phyloP scores from a whole-genome alignment of 495 filamentous ascomycete species.

The Cercophora newfieldiana region DNA sequence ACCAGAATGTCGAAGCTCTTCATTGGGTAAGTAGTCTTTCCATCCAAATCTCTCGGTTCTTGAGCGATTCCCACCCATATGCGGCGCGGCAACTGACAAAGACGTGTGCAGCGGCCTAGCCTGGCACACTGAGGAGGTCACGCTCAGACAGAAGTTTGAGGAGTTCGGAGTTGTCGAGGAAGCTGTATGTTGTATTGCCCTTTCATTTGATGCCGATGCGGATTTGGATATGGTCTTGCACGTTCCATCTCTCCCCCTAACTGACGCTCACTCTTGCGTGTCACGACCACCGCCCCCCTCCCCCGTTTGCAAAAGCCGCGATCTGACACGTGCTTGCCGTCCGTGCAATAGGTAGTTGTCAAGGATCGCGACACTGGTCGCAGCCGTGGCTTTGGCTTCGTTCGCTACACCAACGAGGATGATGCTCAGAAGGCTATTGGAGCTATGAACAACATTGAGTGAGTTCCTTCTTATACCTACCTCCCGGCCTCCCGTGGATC shows the following conservation, averaged over 20 bases:
- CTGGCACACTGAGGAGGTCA: conserved; percentile 91
- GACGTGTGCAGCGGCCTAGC: conserved; percentile 73
- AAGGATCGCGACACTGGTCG: conserved; percentile 96
- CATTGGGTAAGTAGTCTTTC: conserved; percentile 66
- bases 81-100: conserved; percentile 21
- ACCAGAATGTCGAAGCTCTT: conserved; percentile 87
- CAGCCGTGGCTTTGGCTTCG: conserved; percentile 96
- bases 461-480: conserved; percentile 34
- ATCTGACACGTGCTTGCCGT: conserved; percentile 25
- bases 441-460: conserved; percentile 94
- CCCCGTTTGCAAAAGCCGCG: neutral
- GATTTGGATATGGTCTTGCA: neutral
- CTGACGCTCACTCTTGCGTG: neutral
- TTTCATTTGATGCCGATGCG: conserved; percentile 23
- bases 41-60: neutral
- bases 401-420: conserved; percentile 77
- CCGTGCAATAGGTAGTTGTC: conserved; percentile 80
- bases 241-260: neutral
- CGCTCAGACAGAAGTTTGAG: conserved; percentile 82
- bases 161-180: conserved; percentile 87
- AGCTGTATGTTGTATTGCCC: conserved; percentile 66
- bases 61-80: neutral
- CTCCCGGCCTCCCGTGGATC: neutral
- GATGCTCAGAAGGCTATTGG: conserved; percentile 81
- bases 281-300: neutral